phyloP scores from a whole-genome alignment of 306 rosid genomes.

The Ormosia semicastrata region DNA sequence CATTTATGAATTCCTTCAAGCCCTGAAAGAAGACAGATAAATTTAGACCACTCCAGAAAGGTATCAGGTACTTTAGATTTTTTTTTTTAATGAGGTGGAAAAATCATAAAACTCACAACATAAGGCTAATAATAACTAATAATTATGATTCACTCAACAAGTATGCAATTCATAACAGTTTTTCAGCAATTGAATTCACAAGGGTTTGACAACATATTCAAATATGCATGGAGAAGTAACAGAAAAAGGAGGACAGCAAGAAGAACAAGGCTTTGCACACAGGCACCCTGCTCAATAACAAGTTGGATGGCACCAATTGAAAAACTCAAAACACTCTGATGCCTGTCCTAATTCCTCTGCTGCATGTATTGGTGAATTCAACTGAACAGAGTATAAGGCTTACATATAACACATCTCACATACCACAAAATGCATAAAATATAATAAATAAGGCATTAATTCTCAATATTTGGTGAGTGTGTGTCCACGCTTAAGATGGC shows the following conservation, averaged over 20 bases:
- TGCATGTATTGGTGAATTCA: background rate
- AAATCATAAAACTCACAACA: background rate
- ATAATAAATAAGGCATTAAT: background rate
- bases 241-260: background rate
- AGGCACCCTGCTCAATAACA: background rate
- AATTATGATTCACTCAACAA: background rate
- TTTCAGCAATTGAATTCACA: background rate
- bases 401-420: background rate
- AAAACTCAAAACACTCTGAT: background rate
- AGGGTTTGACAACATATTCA: constrained; percentile 8
- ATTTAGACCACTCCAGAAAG: constrained; percentile 17
- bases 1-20: constrained; percentile 78
- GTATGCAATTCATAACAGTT: background rate
- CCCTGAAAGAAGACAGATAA: constrained; percentile 54
- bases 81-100: background rate
- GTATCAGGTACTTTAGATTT: background rate
- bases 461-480: background rate
- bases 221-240: background rate
- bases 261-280: background rate
- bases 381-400: background rate
- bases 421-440: background rate
- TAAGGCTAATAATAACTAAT: background rate
- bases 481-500: background rate
- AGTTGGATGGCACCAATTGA: constrained; percentile 6
- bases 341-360: background rate